These are phyloP conservation scores for Boletus semigastroideus DNA, from an alignment of 1,284 basidiomycete genomes.

Conservation along the genomic window DNA sequence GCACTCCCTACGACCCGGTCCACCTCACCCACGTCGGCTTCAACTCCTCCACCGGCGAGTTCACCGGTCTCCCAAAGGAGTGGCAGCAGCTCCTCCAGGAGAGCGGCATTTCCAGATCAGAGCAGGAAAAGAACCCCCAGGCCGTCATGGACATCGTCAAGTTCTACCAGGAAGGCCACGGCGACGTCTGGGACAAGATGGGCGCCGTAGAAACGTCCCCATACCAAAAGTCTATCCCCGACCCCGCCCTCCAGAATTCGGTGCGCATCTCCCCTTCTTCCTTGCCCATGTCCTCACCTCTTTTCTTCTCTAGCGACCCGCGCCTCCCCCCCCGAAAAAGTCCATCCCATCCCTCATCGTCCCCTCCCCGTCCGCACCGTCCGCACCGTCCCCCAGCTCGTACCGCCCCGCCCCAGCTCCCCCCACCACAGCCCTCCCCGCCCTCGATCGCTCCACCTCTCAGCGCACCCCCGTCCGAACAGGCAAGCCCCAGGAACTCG, in stretches of 20 bases:
- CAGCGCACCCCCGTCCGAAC: slow-evolving; percentile 62
- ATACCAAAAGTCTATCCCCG: slow-evolving; percentile 37
- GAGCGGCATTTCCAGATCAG: slow-evolving; percentile 90
- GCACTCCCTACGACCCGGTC: slow-evolving; percentile 98
- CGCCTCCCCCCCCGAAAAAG: slow-evolving; percentile 59
- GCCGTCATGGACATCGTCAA: slow-evolving; percentile 99
- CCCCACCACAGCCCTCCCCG: slow-evolving; percentile 52
- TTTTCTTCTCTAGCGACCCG: slow-evolving; percentile 42
- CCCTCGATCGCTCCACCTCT: slow-evolving; percentile 76
- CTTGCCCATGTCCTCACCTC: slow-evolving; percentile 4
- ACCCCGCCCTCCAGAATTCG: slow-evolving; percentile 50
- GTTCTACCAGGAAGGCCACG: slow-evolving; percentile 90
- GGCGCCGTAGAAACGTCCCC: slow-evolving; percentile 41
- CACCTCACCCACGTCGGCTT: slow-evolving; percentile 99
- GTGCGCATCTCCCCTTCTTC: slow-evolving; percentile 39
- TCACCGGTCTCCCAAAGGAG: slow-evolving; percentile 95
- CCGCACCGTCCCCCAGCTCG: slow-evolving; percentile 43
- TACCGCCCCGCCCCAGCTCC: slow-evolving; percentile 71
- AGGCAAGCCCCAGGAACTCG: slow-evolving; percentile 50
- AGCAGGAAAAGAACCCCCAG: slow-evolving; percentile 98
- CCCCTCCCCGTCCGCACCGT: slow-evolving; percentile 33
- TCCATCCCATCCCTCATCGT: slow-evolving; percentile 35
- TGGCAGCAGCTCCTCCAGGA: slow-evolving; percentile 99
- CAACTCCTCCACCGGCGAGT: slow-evolving; percentile 98
- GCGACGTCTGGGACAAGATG: slow-evolving; percentile 85